Base-by-base conservation (phyloP, 148 eudicot species). In the Nyssa sinensis region DNA sequence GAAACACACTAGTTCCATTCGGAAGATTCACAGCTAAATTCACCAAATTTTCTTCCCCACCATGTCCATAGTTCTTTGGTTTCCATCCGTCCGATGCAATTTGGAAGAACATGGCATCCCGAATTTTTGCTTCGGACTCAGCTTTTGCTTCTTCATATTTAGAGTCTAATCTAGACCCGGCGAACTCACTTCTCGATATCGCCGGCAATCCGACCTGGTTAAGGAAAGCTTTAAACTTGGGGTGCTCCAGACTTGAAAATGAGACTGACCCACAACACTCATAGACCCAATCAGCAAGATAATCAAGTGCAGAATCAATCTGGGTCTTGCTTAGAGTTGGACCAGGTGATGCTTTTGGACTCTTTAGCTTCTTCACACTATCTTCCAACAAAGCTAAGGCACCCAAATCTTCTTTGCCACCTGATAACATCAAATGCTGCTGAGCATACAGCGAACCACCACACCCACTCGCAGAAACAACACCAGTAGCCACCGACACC, bases 231-330 rank as follows among this genome's bases (percentile, higher is more conserved):
- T 83, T 95, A 71, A 95, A 95, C 66, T 89, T 92, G 0, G 94
- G 94, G 33, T 95, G 96, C 71, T 93, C 93, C 2, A 95, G 76
- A 69, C 88, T 81, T 0, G 98, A 90, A 75, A 95, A 80, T 0
- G 99, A 85, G 49, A 95, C 84, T 1, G 93, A 86, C 73, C 99
- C 97, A 77, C 91, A 88, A n/a, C 88, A 90, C 47, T 95, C 96
- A 49, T 86, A 92, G 19, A 89, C 90, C 99, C 99, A 95, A 77
- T 90, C 96, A 31, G 96, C 83, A 30, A 95, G 85, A 75, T 31
- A 85, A 75, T 83, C 85, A 23, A 92, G 76, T 0, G 96, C 89
- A 64, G 88, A 72, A 63, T 90, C 94, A 30, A 88, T 78, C 65
- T 88, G 96, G 19, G 80, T 64, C 75, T 89, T 95, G 74, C 79